Evolutionary conservation across 2,329 filamentous ascomycete genomes (phyloP).

Genomic region (Rugonectria rugulosa): DNA sequence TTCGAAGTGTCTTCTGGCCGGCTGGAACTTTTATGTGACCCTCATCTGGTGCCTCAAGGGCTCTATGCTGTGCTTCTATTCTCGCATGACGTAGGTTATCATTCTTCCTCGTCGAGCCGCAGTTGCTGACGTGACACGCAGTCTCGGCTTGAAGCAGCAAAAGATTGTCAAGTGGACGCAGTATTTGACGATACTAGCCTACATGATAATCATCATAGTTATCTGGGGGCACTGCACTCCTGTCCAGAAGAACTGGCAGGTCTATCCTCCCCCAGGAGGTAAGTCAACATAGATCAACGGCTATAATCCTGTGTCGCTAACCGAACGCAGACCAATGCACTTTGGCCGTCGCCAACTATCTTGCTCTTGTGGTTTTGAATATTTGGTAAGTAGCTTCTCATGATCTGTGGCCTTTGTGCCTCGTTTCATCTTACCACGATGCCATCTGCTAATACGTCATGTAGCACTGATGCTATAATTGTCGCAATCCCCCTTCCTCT

Average conservation of each 20-base stretch:
- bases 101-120: not conserved
- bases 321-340: slow-evolving; percentile 43
- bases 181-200: slow-evolving; percentile 41
- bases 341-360: slow-evolving; percentile 46
- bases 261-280: slow-evolving; percentile 51
- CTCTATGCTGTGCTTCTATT: slow-evolving; percentile 53
- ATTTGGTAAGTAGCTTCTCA: slow-evolving; percentile 40
- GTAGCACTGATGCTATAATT: slow-evolving; percentile 49
- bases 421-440: too few relatives aligned
- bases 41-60: slow-evolving; percentile 53
- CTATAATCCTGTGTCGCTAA: not conserved
- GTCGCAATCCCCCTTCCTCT: slow-evolving; percentile 51
- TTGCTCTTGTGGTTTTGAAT: slow-evolving; percentile 47
- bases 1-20: slow-evolving; percentile 44
- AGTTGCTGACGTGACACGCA: slow-evolving; percentile 25
- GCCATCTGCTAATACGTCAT: slow-evolving; percentile 21
- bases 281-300: slow-evolving; percentile 6
- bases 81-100: slow-evolving; percentile 49
- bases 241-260: slow-evolving; percentile 49
- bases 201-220: slow-evolving; percentile 42
- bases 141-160: slow-evolving; percentile 47
- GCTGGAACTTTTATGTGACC: slow-evolving; percentile 51
- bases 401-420: rapidly evolving
- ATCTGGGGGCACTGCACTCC: slow-evolving; percentile 49
- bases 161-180: slow-evolving; percentile 47